A percentile compares a stretch with the other conserved stretches of the same genome.
Evolutionary conservation across 2,329 filamentous ascomycete species (phyloP).

Genomic region (Cladosporium cucumerinum): DNA sequence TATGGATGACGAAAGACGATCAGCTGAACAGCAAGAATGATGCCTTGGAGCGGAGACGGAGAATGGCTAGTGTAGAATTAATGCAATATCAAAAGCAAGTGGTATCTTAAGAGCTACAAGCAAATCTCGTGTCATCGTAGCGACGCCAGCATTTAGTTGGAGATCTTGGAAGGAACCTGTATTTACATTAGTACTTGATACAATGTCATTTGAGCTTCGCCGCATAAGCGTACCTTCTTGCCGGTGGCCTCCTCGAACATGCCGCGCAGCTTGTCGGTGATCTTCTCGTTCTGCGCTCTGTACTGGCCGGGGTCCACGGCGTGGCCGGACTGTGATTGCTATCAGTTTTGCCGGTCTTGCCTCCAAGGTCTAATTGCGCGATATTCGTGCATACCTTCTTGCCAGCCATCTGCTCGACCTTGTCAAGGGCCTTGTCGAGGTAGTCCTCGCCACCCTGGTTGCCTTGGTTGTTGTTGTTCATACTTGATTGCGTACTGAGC

Average conservation of each 20-base stretch:
- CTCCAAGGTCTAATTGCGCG: not conserved
- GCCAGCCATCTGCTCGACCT: constrained; percentile 21
- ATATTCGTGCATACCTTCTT: constrained; percentile 17
- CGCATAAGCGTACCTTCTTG: constrained; percentile 26
- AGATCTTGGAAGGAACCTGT: constrained; percentile 14
- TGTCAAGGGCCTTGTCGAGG: constrained; percentile 29
- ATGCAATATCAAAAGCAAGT: constrained; percentile 1
- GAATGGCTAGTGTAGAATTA: not conserved
- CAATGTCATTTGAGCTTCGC: not conserved
- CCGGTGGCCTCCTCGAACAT: constrained; percentile 34
- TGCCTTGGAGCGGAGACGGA: not conserved
- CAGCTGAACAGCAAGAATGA: not conserved
- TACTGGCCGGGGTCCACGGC: constrained; percentile 28
- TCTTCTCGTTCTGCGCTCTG: constrained; percentile 32
- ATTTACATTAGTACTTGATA: not conserved
- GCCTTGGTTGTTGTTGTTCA: not conserved
- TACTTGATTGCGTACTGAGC: not conserved
- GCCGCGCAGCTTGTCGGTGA: constrained; percentile 31
- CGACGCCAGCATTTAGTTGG: not conserved
- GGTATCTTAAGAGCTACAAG: constrained; percentile 7
- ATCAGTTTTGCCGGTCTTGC: not conserved
- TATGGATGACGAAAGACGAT: not conserved
- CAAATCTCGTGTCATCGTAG: not conserved
- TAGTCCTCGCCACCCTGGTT: constrained; percentile 25
- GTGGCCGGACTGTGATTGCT: constrained; percentile 21